A percentile compares a stretch with the other conserved stretches of the same genome.
Evolutionary conservation across 805 yeast genomes (phyloP).

Genomic region (Candida odintsovae): DNA sequence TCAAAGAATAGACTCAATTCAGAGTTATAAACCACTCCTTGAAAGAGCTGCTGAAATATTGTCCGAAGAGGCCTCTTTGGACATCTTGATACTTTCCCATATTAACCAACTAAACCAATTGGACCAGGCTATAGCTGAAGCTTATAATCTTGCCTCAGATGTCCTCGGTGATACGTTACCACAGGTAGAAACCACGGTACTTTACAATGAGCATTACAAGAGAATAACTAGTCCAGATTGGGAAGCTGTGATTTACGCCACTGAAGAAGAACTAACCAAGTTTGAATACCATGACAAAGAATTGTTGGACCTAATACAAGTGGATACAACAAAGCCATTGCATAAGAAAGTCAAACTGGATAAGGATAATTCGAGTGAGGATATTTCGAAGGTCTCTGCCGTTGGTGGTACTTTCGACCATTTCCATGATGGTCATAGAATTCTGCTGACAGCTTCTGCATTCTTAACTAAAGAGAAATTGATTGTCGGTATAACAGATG

Average conservation of each 20-base stretch:
- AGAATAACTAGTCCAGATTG: conserved; percentile 13
- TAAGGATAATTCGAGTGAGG: conserved; percentile 17
- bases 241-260: conserved; percentile 13
- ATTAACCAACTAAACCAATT: conserved; percentile 16
- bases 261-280: conserved; percentile 8
- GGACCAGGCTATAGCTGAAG: conserved; percentile 19
- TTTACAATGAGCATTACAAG: conserved; percentile 21
- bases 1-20: conserved; percentile 10
- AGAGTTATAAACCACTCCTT: conserved; percentile 17
- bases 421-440: conserved; percentile 91
- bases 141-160: conserved; percentile 16
- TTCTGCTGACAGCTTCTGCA: conserved; percentile 66
- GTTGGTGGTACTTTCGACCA: conserved; percentile 98
- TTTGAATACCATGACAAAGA: conserved; percentile 11
- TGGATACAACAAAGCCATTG: conserved; percentile 4
- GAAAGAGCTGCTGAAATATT: conserved; percentile 11
- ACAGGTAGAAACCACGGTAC: conserved; percentile 12
- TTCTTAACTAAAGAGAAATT: conserved; percentile 50
- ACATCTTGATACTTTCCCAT: conserved; percentile 12
- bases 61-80: conserved; percentile 13
- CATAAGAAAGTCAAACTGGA: conserved; percentile 5
- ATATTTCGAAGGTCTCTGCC: conserved; percentile 39
- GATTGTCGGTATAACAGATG: conserved; percentile 83
- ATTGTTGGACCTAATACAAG: conserved; percentile 2
- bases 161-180: conserved; percentile 6